These are phyloP conservation scores for Cutaneotrichosporon mucoides DNA, from an alignment of 1,284 basidiomycete genomes.

Conservation along the genomic window DNA sequence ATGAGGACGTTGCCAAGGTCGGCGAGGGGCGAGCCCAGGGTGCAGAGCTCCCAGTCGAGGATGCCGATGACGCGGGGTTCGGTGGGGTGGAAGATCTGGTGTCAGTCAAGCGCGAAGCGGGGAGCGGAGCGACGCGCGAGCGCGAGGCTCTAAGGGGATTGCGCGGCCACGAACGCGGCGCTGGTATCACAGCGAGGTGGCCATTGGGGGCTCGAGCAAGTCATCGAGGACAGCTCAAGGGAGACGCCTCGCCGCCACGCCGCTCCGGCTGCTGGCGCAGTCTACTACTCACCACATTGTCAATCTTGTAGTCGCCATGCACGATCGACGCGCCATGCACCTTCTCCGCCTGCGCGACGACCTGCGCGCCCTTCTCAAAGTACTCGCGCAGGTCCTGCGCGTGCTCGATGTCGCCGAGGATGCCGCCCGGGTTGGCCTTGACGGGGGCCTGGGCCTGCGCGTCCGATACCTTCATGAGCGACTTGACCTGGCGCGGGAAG, in stretches of 20 bases:
- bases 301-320: conserved; percentile 95
- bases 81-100: conserved; percentile 68
- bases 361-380: conserved; percentile 57
- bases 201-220: too few species aligned
- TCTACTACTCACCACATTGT: conserved; percentile 61
- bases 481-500: conserved; percentile 88
- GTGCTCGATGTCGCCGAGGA: conserved; percentile 50
- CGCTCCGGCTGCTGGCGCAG: too few species aligned
- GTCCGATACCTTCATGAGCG: conserved; percentile 66
- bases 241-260: too few species aligned
- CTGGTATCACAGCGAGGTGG: too few species aligned
- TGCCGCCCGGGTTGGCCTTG: conserved; percentile 25
- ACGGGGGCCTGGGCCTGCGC: conserved; percentile 67
- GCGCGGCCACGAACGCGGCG: too few species aligned
- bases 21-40: conserved; percentile 82
- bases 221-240: too few species aligned
- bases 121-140: too few species aligned
- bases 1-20: conserved; percentile 74
- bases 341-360: conserved; percentile 69
- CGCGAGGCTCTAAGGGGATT: too few species aligned
- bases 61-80: conserved; percentile 90
- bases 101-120: not conserved
- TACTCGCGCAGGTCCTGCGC: conserved; percentile 70
- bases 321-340: conserved; percentile 62
- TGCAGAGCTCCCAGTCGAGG: conserved; percentile 94